Conservation (phyloP, 768 basidiomycete species). For the Favolaschia claudopus region DNA sequence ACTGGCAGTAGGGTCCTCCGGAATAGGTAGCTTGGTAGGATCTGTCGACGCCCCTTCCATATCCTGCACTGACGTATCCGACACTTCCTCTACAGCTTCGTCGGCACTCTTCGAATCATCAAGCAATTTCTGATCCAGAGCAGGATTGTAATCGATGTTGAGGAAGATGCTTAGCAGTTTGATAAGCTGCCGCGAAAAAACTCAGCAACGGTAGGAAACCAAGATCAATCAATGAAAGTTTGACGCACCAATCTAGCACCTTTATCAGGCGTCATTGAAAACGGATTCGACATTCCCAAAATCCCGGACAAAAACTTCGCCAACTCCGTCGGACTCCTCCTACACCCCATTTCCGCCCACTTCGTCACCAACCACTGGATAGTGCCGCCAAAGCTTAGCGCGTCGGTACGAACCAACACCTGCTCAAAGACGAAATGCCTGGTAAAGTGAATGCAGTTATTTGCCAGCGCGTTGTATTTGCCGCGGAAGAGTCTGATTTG, state of each 20-base stretch:
- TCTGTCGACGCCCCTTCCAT: too few species aligned
- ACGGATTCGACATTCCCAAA: conserved; percentile 18
- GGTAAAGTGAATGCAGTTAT: conserved; percentile 29
- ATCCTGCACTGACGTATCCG: neutral
- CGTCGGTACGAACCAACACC: conserved; percentile 8
- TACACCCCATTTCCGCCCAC: conserved; percentile 22
- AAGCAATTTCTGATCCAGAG: conserved; percentile 21
- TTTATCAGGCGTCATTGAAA: conserved; percentile 18
- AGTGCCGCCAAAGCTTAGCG: conserved; percentile 7
- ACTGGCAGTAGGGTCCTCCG: too few species aligned
- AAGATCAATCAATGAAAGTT: neutral
- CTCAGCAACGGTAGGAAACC: neutral
- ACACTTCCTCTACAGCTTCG: conserved; percentile 9
- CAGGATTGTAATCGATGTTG: conserved; percentile 18
- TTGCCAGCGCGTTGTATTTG: conserved; percentile 22
- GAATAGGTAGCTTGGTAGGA: too few species aligned
- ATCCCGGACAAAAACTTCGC: conserved; percentile 19
- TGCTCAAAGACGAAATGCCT: conserved; percentile 25
- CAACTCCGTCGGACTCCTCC: conserved; percentile 16
- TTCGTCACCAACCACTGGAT: conserved; percentile 23
- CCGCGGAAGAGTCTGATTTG: conserved; percentile 12
- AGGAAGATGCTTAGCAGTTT: conserved; percentile 25
- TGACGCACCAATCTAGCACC: conserved; percentile 21
- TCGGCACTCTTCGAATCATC: conserved; percentile 12
- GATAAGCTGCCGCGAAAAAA: conserved; percentile 16